phyloP scores from a whole-genome alignment of 1,139 yeast genomes.

The Meyerozyma elateridarum region DNA sequence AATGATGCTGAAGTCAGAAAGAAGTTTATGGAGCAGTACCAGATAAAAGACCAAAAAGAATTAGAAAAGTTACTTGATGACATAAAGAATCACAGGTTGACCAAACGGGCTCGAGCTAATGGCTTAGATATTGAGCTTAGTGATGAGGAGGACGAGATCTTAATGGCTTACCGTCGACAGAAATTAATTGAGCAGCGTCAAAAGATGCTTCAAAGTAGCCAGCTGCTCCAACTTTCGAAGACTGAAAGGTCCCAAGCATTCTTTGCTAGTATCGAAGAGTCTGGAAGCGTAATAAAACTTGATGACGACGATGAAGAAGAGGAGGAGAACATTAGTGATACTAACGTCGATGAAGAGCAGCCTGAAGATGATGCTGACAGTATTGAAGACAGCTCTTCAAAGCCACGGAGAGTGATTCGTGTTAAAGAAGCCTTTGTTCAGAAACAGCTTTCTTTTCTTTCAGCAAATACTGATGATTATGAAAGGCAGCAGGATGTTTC shows the following conservation, averaged over 20 bases:
- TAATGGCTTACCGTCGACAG: slow-evolving; percentile 46
- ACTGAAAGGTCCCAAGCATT: slow-evolving; percentile 67
- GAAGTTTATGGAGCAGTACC: slow-evolving; percentile 63
- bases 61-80: slow-evolving; percentile 76
- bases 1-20: slow-evolving; percentile 58
- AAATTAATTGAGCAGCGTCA: slow-evolving; percentile 53
- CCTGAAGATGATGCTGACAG: slow-evolving; percentile 12
- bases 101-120: slow-evolving; percentile 53
- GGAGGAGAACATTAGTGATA: slow-evolving; percentile 14
- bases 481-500: slow-evolving; percentile 31
- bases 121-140: slow-evolving; percentile 63
- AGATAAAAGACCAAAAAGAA: slow-evolving; percentile 62
- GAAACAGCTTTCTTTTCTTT: slow-evolving; percentile 58
- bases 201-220: slow-evolving; percentile 51
- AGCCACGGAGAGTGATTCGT: slow-evolving; percentile 19
- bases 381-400: slow-evolving; percentile 16
- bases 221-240: slow-evolving; percentile 41
- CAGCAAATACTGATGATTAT: slow-evolving; percentile 32
- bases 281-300: slow-evolving; percentile 17
- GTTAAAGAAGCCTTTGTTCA: slow-evolving; percentile 58
- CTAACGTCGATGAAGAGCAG: background rate
- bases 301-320: slow-evolving; percentile 28
- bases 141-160: slow-evolving; percentile 60
- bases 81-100: slow-evolving; percentile 74
- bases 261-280: slow-evolving; percentile 55